Percentiles rank a stretch among this genome's conserved stretches.
phyloP scores from a whole-genome alignment of 1,284 basidiomycete species.

The Somion occarium region DNA sequence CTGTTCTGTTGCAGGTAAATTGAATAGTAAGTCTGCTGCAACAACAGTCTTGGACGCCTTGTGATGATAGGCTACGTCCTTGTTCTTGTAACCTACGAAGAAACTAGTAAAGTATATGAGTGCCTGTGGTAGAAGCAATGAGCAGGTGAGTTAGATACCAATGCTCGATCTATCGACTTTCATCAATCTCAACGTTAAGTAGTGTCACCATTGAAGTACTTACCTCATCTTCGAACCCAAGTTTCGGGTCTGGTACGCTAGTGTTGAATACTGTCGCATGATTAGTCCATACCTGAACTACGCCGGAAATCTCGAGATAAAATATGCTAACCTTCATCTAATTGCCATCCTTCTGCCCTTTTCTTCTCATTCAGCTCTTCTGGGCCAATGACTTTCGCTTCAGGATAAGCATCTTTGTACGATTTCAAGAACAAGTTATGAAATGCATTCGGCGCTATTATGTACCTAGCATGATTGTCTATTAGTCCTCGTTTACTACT shows the following conservation, averaged over 20 bases:
- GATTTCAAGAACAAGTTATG: constrained; percentile 65
- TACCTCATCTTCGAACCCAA: constrained; percentile 84
- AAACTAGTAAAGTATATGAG: constrained; percentile 44
- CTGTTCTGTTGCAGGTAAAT: constrained; percentile 86
- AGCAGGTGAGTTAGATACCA: constrained; percentile 36
- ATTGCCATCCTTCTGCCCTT: constrained; percentile 32
- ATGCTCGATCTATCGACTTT: constrained; percentile 45
- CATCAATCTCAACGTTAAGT: constrained; percentile 8
- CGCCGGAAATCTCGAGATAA: too few relatives aligned
- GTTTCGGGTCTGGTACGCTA: constrained; percentile 56
- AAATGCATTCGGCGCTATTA: constrained; percentile 59
- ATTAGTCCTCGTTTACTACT: neutral
- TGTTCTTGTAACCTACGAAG: constrained; percentile 79
- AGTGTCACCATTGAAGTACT: constrained; percentile 15
- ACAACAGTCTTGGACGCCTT: constrained; percentile 76
- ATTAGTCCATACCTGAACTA: neutral
- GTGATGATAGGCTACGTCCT: constrained; percentile 90
- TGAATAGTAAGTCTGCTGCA: constrained; percentile 87
- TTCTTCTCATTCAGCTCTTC: constrained; percentile 48
- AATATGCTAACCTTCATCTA: constrained; percentile 55
- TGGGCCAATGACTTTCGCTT: constrained; percentile 71
- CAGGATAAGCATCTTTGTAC: constrained; percentile 67
- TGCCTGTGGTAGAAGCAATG: neutral
- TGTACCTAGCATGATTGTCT: constrained; percentile 46
- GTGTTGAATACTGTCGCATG: constrained; percentile 50